Percentiles rank a stretch among this genome's conserved stretches.
These are phyloP conservation scores for Tylopilus rubrobrunneus DNA, from an alignment of 768 basidiomycete species.

Conservation along the genomic window DNA sequence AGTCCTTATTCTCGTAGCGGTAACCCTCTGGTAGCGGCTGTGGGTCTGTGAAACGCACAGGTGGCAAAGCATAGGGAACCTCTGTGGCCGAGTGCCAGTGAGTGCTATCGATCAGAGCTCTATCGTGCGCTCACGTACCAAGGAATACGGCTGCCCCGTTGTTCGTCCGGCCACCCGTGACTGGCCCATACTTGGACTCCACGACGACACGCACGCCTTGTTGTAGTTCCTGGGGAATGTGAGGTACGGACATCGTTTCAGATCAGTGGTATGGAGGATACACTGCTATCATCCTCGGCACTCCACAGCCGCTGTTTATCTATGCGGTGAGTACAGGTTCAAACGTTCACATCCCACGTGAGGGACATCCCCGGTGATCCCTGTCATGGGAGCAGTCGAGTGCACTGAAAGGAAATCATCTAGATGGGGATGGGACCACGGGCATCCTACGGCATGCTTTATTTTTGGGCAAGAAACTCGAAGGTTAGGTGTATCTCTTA, in stretches of 20 bases:
- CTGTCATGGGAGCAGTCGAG: no score
- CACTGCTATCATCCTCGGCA: neutral
- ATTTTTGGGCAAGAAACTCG: no score
- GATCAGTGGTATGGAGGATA: neutral
- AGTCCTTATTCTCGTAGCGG: constrained; percentile 57
- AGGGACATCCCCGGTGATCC: no score
- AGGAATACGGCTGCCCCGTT: constrained; percentile 65
- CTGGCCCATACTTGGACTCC: constrained; percentile 42
- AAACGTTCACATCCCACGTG: no score
- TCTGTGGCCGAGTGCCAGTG: constrained; percentile 44
- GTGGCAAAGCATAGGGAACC: constrained; percentile 69
- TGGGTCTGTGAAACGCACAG: constrained; percentile 62
- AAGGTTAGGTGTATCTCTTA: no score
- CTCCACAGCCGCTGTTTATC: constrained; percentile 8
- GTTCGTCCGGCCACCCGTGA: neutral
- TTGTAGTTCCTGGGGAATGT: constrained; percentile 57
- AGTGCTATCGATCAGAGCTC: neutral
- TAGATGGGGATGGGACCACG: no score
- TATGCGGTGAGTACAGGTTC: neutral
- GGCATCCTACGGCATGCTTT: no score
- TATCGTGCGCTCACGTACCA: constrained; percentile 35
- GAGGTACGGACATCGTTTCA: constrained; percentile 21
- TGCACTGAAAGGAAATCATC: no score
- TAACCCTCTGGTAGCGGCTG: constrained; percentile 49
- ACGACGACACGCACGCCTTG: constrained; percentile 42